Conservation (phyloP, 2,329 filamentous ascomycete genomes). For the Pseudocercospora macadamiae region DNA sequence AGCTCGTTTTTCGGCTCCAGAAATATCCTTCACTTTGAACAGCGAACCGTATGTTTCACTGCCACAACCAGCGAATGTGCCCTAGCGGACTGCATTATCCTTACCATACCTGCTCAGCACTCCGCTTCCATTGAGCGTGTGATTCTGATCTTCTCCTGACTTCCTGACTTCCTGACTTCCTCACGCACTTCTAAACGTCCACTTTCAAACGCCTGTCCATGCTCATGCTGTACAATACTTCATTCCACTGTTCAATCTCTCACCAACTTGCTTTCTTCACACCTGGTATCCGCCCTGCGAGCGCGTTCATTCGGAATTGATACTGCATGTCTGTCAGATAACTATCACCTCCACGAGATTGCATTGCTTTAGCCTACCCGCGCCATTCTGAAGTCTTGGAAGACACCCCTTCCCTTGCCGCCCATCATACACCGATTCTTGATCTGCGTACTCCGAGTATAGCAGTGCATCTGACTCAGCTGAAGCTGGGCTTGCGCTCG, state of each 20-base stretch:
- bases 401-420: conserved; percentile 86
- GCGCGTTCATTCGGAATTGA: conserved; percentile 88
- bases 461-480: conserved; percentile 92
- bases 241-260: not conserved
- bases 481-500: conserved; percentile 92
- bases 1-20: no score
- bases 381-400: conserved; percentile 89
- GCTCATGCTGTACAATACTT: not conserved
- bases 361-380: conserved; percentile 65
- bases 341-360: conserved; percentile 11
- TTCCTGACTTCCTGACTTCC: no score
- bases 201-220: not conserved
- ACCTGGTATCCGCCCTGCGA: conserved; percentile 82
- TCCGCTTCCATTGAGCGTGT: no score
- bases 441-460: conserved; percentile 91
- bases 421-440: conserved; percentile 90
- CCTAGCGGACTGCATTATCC: no score
- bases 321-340: conserved; percentile 59
- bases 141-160: no score
- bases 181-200: no score
- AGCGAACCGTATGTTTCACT: no score
- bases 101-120: no score
- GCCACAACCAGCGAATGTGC: no score
- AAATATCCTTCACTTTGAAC: no score
- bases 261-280: conserved; percentile 97